phyloP scores from a whole-genome alignment of 495 filamentous ascomycete genomes.

The Schizothecium vesticola region DNA sequence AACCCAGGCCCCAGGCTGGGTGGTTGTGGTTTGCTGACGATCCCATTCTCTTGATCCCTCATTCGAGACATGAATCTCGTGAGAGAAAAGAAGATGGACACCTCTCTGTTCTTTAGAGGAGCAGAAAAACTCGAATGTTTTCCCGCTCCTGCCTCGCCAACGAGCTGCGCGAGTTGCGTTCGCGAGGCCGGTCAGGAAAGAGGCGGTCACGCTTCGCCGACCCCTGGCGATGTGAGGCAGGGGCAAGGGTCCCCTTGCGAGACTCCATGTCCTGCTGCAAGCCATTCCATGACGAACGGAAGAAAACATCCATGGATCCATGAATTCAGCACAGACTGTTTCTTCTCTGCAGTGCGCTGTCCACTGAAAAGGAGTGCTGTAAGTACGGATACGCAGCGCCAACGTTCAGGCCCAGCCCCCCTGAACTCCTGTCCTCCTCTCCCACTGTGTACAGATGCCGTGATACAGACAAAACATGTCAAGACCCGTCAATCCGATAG shows the following conservation, averaged over 20 bases:
- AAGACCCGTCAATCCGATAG: neutral
- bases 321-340: neutral
- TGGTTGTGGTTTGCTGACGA: neutral
- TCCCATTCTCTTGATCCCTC: neutral
- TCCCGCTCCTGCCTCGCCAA: neutral
- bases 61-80: neutral
- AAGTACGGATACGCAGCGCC: neutral
- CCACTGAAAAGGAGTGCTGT: neutral
- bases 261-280: neutral
- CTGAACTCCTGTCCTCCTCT: no score
- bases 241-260: conserved; percentile 6
- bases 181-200: neutral
- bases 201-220: conserved; percentile 4
- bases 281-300: neutral
- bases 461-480: neutral
- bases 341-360: neutral
- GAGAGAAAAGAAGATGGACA: neutral
- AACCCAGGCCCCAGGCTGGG: neutral
- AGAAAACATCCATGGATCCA: neutral
- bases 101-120: neutral
- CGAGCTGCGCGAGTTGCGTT: neutral
- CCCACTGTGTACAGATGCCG: neutral
- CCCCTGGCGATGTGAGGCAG: conserved; percentile 15
- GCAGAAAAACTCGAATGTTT: neutral
- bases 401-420: neutral